These are phyloP conservation scores for Protostelium mycophagum DNA, from an alignment of 78 protist genomes.

Conservation along the genomic window DNA sequence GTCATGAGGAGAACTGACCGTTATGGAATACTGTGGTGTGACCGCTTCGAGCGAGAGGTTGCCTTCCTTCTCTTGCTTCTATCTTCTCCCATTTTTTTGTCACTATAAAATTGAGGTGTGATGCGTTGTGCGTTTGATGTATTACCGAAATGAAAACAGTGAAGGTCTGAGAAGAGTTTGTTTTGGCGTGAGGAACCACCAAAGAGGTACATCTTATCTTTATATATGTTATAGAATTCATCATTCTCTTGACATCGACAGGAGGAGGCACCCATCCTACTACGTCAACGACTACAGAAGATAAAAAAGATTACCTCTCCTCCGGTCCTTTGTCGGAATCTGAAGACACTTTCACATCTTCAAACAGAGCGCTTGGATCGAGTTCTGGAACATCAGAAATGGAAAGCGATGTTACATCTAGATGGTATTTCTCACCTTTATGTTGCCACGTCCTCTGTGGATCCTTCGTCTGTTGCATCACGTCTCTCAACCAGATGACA, in stretches of 20 bases:
- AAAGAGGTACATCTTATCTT: not conserved
- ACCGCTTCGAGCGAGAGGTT: not conserved
- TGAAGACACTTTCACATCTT: not conserved
- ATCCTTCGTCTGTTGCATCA: no score
- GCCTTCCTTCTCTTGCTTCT: not conserved
- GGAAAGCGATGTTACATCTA: not conserved
- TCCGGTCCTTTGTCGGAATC: not conserved
- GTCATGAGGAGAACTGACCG: not conserved
- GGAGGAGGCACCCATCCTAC: not conserved
- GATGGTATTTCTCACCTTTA: not conserved
- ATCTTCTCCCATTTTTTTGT: not conserved
- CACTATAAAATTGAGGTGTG: not conserved
- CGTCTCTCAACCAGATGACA: no score
- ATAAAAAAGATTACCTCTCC: not conserved
- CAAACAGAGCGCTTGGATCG: not conserved
- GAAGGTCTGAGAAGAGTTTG: not conserved
- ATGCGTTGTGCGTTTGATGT: not conserved
- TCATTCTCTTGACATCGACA: not conserved
- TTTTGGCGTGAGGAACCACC: not conserved
- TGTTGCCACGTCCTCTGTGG: not conserved
- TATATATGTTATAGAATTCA: not conserved
- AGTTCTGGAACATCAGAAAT: not conserved
- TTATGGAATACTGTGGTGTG: not conserved
- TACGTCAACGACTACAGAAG: not conserved
- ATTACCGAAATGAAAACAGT: not conserved